These are phyloP conservation scores for Linnemannia exigua DNA, from an alignment of 192 early-diverging fungal species.

Conservation along the genomic window DNA sequence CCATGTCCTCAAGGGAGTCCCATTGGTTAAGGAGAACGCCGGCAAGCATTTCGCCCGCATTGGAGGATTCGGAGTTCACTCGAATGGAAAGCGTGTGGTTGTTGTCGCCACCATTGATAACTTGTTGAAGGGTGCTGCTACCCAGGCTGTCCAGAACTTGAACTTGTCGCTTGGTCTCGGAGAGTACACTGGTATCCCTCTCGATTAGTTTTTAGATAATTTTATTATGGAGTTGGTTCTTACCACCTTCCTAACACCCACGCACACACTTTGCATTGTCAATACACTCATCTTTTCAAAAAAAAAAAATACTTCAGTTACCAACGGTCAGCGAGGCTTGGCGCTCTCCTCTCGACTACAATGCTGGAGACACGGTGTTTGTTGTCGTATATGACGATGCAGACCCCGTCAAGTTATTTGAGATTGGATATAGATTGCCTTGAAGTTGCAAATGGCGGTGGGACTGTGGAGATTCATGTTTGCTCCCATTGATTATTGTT, in stretches of 20 bases:
- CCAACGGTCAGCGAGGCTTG: too few species aligned
- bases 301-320: neutral
- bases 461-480: too few species aligned
- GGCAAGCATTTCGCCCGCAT: constrained; percentile 90
- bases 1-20: constrained; percentile 80
- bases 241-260: neutral
- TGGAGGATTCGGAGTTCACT: constrained; percentile 93
- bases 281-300: neutral
- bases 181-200: constrained; percentile 93
- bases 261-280: neutral
- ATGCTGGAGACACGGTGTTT: too few species aligned
- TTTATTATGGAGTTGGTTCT: neutral
- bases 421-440: too few species aligned
- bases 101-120: constrained; percentile 96
- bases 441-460: too few species aligned
- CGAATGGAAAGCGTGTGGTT: constrained; percentile 84
- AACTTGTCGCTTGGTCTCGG: constrained; percentile 93
- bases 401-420: too few species aligned
- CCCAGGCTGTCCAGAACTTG: constrained; percentile 96
- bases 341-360: too few species aligned
- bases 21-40: constrained; percentile 91
- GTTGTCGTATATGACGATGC: too few species aligned
- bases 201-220: constrained; percentile 46
- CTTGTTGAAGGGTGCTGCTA: constrained; percentile 98
- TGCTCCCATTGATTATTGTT: too few species aligned